Base-by-base conservation (phyloP, 129 eudicot genomes). In the Artemisia tridentata region DNA sequence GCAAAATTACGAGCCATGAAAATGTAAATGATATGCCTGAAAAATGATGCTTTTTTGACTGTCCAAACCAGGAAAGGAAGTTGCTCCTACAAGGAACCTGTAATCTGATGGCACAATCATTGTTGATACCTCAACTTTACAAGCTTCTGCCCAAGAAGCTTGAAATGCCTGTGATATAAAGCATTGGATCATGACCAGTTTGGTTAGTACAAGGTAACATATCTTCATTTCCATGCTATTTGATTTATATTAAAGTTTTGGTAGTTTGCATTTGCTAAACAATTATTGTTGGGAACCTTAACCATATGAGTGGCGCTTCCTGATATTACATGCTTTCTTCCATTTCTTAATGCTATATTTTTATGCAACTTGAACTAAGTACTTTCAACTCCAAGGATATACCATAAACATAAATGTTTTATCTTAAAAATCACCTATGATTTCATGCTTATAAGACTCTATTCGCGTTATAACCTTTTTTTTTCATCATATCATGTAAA, bases 131-230 rank as follows among this genome's bases (percentile, higher is more conserved):
- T 82, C 78, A 29, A 78, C 78, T 67, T 85, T 75, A 72, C 95
- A 91, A 69, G 90, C 85, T 61, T 84, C 67, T 49, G 82, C 82
- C 97, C 97, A 88, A 60, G 95, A 88, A 75, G 79, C 92, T 81
- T 87, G 82, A 51, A 91, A 91, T 68, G 97, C 92, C 97, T 91
- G 92, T 71, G 52, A 65, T 48, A 62, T 38, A 46, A 62, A 68
- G 55, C 62, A 65, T 65, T 72, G 21, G 45, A 68, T 31, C 14
- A 56, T 21, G 60, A 46, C 25, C n/a, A n/a, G n/a, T n/a, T n/a
- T n/a, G n/a, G n/a, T n/a, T n/a, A n/a, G n/a, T n/a, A n/a, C n/a
- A n/a, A n/a, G n/a, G n/a, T n/a, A n/a, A n/a, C n/a, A n/a, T n/a
- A n/a, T n/a, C n/a, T n/a, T n/a, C n/a, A n/a, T n/a, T n/a, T n/a